Conservation (phyloP, 2,329 filamentous ascomycete genomes). For the Aspergillus neoniger region DNA sequence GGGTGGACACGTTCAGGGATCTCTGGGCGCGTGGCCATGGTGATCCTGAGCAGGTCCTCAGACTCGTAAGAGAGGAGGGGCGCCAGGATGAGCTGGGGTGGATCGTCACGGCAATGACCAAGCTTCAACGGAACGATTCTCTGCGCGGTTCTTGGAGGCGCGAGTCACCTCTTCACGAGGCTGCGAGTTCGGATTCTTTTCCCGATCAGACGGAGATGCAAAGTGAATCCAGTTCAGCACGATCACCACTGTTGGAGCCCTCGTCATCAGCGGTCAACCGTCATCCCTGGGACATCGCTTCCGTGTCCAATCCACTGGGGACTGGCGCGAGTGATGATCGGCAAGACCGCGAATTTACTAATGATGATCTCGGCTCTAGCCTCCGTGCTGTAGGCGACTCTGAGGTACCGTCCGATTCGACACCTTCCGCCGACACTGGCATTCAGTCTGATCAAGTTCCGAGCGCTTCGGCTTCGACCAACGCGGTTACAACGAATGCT, state of each 20-base stretch:
- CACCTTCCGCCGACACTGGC: not conserved
- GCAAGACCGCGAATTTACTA: not conserved
- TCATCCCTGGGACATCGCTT: constrained; percentile 9
- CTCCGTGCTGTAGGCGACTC: not conserved
- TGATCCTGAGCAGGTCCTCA: constrained; percentile 59
- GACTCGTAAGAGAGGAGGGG: constrained; percentile 63
- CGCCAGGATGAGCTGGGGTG: constrained; percentile 61
- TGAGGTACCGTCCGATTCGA: not conserved
- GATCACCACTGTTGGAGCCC: not conserved
- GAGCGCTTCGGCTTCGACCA: not conserved
- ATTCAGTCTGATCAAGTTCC: not conserved
- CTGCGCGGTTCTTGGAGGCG: not conserved
- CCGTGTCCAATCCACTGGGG: not conserved
- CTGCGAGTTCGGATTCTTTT: not conserved
- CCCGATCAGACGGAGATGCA: not conserved
- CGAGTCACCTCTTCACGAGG: constrained; percentile 9
- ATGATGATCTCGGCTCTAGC: not conserved
- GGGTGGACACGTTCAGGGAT: constrained; percentile 56
- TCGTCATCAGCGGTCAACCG: not conserved
- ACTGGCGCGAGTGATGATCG: not conserved
- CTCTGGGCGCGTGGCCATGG: constrained; percentile 61
- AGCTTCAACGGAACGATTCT: constrained; percentile 21
- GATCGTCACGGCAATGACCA: constrained; percentile 59
- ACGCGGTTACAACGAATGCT: not conserved
- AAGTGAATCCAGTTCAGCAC: not conserved